These are phyloP conservation scores for Botryotinia globosa DNA, from an alignment of 2,329 filamentous ascomycete genomes.

Conservation along the genomic window DNA sequence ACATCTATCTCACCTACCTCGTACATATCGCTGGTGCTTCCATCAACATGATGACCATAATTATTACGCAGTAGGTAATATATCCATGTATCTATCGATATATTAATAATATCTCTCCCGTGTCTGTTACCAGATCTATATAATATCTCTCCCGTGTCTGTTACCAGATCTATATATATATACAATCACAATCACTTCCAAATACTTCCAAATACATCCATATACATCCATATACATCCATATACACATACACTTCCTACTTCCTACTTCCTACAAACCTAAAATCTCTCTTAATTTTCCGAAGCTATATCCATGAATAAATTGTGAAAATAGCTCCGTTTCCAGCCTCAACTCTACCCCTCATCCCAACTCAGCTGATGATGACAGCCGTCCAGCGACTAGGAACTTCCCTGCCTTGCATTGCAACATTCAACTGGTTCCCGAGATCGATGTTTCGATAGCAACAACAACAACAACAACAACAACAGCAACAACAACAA, in stretches of 20 bases:
- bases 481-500: not conserved
- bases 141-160: not conserved
- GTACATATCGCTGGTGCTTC: not conserved
- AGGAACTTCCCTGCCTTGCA: not conserved
- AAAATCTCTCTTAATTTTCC: not conserved
- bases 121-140: not conserved
- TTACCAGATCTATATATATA: not conserved
- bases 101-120: not conserved
- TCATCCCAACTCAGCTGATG: conserved; percentile 17
- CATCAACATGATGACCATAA: not conserved
- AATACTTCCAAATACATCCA: no score
- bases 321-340: not conserved
- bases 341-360: not conserved
- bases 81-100: not conserved
- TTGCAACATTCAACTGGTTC: not conserved
- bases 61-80: not conserved
- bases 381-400: not conserved
- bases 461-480: not conserved
- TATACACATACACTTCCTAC: no score
- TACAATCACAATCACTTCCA: no score
- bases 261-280: not conserved
- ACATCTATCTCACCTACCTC: conserved; percentile 1
- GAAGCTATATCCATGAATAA: conserved; percentile 1
- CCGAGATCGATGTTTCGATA: not conserved
- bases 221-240: no score